Percentiles rank a stretch among this genome's conserved stretches.
These are phyloP conservation scores for Mortierella sp. DNA, from an alignment of 371 early-diverging fungal genomes.

Conservation along the genomic window DNA sequence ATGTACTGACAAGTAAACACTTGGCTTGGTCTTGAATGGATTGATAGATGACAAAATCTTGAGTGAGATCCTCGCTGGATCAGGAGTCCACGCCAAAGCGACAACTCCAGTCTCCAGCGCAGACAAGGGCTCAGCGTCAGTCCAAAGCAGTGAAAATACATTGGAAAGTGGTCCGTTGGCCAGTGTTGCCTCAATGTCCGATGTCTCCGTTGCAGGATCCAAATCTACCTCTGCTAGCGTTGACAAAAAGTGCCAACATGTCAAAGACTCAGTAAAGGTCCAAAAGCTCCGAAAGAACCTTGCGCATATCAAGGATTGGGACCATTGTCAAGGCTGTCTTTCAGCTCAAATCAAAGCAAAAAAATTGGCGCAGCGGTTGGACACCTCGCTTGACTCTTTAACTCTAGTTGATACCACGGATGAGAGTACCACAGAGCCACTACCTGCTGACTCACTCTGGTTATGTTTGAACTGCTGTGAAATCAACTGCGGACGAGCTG, in stretches of 20 bases:
- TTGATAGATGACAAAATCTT: constrained; percentile 17
- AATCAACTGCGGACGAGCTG: constrained; percentile 42
- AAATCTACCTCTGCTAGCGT: not conserved
- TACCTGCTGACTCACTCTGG: constrained; percentile 42
- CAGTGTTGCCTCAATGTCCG: not conserved
- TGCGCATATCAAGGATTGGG: constrained; percentile 29
- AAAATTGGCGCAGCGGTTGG: constrained; percentile 13
- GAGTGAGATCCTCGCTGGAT: constrained; percentile 19
- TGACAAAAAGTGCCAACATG: constrained; percentile 30
- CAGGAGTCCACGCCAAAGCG: constrained; percentile 1
- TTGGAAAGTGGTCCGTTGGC: not conserved
- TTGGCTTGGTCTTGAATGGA: not conserved
- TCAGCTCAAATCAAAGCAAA: constrained; percentile 7
- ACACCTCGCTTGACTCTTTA: not conserved
- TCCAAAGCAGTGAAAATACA: not conserved
- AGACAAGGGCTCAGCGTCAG: not conserved
- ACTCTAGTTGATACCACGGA: constrained; percentile 2
- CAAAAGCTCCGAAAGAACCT: constrained; percentile 14
- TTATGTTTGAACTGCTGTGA: constrained; percentile 51
- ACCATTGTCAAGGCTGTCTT: constrained; percentile 38
- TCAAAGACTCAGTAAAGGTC: constrained; percentile 32
- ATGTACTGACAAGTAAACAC: too few species aligned
- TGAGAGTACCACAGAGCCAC: constrained; percentile 6
- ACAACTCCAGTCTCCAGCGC: not conserved
- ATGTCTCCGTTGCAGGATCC: not conserved